Percentiles rank a stretch among this genome's conserved stretches.
These are phyloP conservation scores for Microcera coccophila DNA, from an alignment of 2,329 filamentous ascomycete species.

Conservation along the genomic window DNA sequence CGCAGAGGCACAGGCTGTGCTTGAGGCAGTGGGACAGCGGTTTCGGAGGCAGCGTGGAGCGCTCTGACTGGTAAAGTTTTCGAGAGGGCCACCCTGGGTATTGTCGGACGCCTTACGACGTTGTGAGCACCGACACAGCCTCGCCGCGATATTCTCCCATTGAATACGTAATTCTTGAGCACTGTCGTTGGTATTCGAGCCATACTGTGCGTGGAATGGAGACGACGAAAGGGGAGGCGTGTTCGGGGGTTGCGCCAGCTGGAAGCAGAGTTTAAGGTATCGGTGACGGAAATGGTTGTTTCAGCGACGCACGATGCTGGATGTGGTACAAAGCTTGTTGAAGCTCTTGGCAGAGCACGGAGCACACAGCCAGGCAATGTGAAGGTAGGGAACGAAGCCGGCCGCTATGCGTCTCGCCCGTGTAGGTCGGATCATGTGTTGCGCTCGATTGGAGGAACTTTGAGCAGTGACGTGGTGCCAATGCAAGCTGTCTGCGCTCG, in stretches of 20 bases:
- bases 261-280: too few species aligned
- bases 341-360: too few species aligned
- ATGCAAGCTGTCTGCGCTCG: not conserved
- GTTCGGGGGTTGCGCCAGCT: too few species aligned
- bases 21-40: constrained; percentile 16
- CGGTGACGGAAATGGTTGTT: too few species aligned
- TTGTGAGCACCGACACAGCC: constrained; percentile 37
- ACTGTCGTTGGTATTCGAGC: constrained; percentile 40
- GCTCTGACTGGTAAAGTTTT: constrained; percentile 19
- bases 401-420: too few species aligned
- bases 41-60: constrained; percentile 31
- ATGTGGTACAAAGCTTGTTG: too few species aligned
- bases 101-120: constrained; percentile 13
- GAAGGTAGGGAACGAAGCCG: too few species aligned
- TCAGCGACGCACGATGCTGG: too few species aligned
- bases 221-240: too few species aligned
- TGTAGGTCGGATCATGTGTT: too few species aligned
- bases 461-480: not conserved
- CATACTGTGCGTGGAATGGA: constrained; percentile 33
- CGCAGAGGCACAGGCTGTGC: constrained; percentile 51
- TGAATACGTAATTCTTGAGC: constrained; percentile 48
- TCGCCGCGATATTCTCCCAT: constrained; percentile 39
- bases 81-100: constrained; percentile 11
- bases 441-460: not conserved
- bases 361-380: too few species aligned